These are phyloP conservation scores for Aspergillus vadensis DNA, from an alignment of 2,329 filamentous ascomycete species.

Conservation along the genomic window DNA sequence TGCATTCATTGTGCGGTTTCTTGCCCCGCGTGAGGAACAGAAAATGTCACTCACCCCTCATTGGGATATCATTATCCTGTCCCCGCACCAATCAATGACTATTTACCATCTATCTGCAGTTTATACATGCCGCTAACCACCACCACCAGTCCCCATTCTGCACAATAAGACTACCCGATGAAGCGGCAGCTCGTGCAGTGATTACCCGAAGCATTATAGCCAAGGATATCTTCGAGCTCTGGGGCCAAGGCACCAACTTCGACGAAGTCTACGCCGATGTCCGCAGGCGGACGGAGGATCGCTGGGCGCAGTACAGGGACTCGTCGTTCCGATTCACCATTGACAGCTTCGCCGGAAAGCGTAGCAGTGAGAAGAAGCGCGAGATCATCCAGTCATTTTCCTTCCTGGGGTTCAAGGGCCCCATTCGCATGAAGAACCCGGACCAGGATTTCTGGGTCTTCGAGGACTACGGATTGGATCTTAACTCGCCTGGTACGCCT, in stretches of 20 bases:
- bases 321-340: constrained; percentile 80
- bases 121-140: neutral
- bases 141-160: constrained; percentile 78
- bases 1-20: neutral
- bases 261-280: constrained; percentile 69
- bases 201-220: constrained; percentile 77
- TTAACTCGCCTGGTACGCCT: constrained; percentile 8
- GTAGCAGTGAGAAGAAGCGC: constrained; percentile 64
- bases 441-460: constrained; percentile 77
- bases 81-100: constrained; percentile 4
- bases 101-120: neutral
- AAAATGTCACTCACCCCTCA: neutral
- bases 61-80: neutral
- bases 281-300: constrained; percentile 57
- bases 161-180: constrained; percentile 68
- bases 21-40: neutral
- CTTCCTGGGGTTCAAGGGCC: constrained; percentile 76
- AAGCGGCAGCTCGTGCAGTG: constrained; percentile 65
- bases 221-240: constrained; percentile 84
- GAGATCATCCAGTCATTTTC: constrained; percentile 78
- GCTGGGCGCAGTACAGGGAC: constrained; percentile 67
- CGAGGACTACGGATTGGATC: constrained; percentile 71
- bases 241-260: constrained; percentile 72
- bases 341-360: constrained; percentile 78
- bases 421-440: constrained; percentile 72